Percentiles rank a stretch among this genome's conserved stretches.
Evolutionary conservation across 352 stramenopile species (phyloP).

Genomic region (Thalassiosira mediterranea): DNA sequence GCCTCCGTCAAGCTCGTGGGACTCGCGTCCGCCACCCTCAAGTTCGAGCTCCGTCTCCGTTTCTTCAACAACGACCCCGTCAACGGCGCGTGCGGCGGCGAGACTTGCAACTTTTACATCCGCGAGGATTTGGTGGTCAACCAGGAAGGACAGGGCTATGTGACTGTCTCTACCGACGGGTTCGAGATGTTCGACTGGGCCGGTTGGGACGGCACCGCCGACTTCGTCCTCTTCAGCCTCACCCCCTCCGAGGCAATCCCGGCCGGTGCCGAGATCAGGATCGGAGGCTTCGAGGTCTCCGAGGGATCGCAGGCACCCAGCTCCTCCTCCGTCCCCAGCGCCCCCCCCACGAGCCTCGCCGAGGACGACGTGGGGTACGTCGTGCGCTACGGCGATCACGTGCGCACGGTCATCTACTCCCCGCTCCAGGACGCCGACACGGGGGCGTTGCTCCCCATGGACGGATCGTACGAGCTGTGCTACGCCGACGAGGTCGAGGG

Average conservation of each 20-base stretch:
- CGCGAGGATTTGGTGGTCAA: neutral
- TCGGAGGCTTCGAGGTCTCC: constrained; percentile 19
- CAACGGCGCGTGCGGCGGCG: constrained; percentile 14
- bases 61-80: constrained; percentile 27
- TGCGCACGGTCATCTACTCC: constrained; percentile 15
- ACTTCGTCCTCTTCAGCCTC: constrained; percentile 38
- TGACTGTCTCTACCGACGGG: constrained; percentile 12
- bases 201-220: constrained; percentile 8
- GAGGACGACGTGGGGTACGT: constrained; percentile 19
- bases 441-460: constrained; percentile 20
- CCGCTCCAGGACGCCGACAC: constrained; percentile 20
- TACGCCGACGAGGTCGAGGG: constrained; percentile 23
- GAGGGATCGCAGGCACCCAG: constrained; percentile 4
- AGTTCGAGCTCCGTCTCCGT: constrained; percentile 12
- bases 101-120: constrained; percentile 11
- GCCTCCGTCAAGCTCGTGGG: constrained; percentile 18
- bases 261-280: constrained; percentile 4
- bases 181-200: constrained; percentile 45
- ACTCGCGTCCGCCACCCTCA: constrained; percentile 1
- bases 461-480: constrained; percentile 20
- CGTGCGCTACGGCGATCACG: constrained; percentile 15
- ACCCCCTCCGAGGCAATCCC: constrained; percentile 12
- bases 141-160: constrained; percentile 16
- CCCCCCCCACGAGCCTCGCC: constrained; percentile 3
- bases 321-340: neutral